phyloP scores from a whole-genome alignment of 768 basidiomycete species.

The Exsudoporus frostii region DNA sequence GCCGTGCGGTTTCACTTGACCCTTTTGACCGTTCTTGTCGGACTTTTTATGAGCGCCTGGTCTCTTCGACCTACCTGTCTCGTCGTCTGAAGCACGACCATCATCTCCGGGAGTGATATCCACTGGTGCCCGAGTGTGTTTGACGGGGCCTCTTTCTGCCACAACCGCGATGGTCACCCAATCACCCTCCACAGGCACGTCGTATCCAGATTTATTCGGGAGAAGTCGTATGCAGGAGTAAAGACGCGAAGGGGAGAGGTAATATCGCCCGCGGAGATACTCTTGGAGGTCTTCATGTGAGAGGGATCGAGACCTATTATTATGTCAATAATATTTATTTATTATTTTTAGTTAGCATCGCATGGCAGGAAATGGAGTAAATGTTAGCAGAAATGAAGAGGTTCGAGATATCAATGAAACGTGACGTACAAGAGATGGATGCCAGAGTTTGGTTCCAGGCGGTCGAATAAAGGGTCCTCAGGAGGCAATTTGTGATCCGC shows the following conservation, averaged over 20 bases:
- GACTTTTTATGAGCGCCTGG: conserved; percentile 9
- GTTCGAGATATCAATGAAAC: background rate
- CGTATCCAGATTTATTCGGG: conserved; percentile 79
- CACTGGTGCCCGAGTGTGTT: conserved; percentile 67
- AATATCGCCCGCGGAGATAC: conserved; percentile 79
- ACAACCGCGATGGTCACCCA: conserved; percentile 97
- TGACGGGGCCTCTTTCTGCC: conserved; percentile 82
- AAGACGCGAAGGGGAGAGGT: conserved; percentile 81
- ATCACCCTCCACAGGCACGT: conserved; percentile 88
- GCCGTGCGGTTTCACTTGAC: conserved; percentile 44
- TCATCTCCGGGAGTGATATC: conserved; percentile 44
- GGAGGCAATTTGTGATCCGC: conserved; percentile 64
- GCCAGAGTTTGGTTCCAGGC: conserved; percentile 86
- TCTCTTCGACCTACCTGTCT: conserved; percentile 9
- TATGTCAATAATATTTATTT: conserved; percentile 7
- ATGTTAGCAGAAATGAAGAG: background rate
- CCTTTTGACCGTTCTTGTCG: conserved; percentile 8
- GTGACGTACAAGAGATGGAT: conserved; percentile 74
- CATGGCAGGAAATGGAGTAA: background rate
- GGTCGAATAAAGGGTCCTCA: conserved; percentile 75
- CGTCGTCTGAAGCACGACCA: conserved; percentile 36
- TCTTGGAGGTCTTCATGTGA: conserved; percentile 77
- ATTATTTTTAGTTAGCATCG: background rate
- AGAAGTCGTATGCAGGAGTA: conserved; percentile 82
- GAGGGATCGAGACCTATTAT: conserved; percentile 64